Base-by-base conservation (phyloP, 116 monocot species). In the Zostera marina region DNA sequence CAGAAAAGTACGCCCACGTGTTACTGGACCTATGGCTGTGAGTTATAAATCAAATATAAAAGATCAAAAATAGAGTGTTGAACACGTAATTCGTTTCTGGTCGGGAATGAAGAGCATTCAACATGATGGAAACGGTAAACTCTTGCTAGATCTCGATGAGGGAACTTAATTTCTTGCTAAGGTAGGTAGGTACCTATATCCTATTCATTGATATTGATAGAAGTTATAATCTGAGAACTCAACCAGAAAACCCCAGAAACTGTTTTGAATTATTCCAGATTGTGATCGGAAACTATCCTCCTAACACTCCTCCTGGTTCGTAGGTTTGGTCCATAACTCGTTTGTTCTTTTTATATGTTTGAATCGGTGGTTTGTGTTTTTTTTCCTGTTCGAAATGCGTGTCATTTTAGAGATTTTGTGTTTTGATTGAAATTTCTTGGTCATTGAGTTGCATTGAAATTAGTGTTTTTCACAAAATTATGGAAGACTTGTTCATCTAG, bases 221-320 rank as follows among this genome's bases (percentile, higher is more conserved):
- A 32, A 32, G 5, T 5, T 32, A 3, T 5, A 32, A 32, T 3
- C 32, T 32, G n/a, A n/a, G n/a, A n/a, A n/a, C n/a, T n/a, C n/a
- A n/a, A n/a, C n/a, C n/a, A n/a, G n/a, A n/a, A 32, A 24, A 22
- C 11, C 26, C 15, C 49, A 21, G 16, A 9, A 23, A 13, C 26
- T 26, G 26, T 7, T 22, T 32, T 22, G 26, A 9, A 14, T 12
- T 23, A 4, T 15, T 0, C 58, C 70, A 92, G 92, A 70, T 83
- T 56, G 73, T 96, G 45, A 44, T 84, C 84, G 59, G 89, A 89
- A 43, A 76, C 53, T 66, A 68, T 89, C 69, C 76, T 89, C 60
- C 10, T 76, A 54, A 66, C 81, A 45, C 89, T 89, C 70, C 84
- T 84, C 71, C 25, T 39, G 71, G 89, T 88, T 73, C 40, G 52